Evolutionary conservation across 352 stramenopile species (phyloP), one percentile per base, ranked within the genome.

Genomic region (Achlya hypogyna): DNA sequence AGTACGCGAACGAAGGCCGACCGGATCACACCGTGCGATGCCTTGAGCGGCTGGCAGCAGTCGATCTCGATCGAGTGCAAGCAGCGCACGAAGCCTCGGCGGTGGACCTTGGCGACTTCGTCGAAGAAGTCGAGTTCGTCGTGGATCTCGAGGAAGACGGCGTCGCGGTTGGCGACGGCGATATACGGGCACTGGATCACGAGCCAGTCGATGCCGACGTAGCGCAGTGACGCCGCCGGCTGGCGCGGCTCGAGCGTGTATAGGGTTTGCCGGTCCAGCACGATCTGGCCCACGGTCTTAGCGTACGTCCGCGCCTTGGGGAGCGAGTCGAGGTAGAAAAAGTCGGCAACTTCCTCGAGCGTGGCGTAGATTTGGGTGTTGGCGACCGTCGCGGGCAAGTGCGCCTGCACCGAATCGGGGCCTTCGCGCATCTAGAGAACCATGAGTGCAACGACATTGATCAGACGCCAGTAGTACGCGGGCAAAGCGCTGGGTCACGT

Each of bases 51-150:
- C 0, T 82, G 84, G n/a, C 84, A 93, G 66, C 76, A 86, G 65
- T 89, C 84, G 71, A 93, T 88, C 69, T 90, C 91, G 58, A 93
- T 84, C 29, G 82, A 91, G 71, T 93, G 84, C 32, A 86, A 65
- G 62, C 82, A 91, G 0, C 82, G 79, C 51, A 75, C 78, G 51
- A 90, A 93, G 18, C 84, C 84, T 12, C 72, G 71, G 0, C 84
- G 74, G 4, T 82, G 81, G 10, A 56, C 49, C 25, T 56, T 56
- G 31, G 49, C 49, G 31, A 56, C 31, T 56, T 56, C 49, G 31
- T 56, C 49, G 31, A 27, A 56, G 8, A 56, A 56, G 18, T 65
- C 59, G 18, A 58, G 43, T 8, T 65, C 59, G 58, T 93, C 82
- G 66, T 91, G 82, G 71, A 86, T 84, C 62, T 93, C 84, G 47